Base-by-base conservation (phyloP, 805 yeast genomes). In the Hanseniaspora vineae region DNA sequence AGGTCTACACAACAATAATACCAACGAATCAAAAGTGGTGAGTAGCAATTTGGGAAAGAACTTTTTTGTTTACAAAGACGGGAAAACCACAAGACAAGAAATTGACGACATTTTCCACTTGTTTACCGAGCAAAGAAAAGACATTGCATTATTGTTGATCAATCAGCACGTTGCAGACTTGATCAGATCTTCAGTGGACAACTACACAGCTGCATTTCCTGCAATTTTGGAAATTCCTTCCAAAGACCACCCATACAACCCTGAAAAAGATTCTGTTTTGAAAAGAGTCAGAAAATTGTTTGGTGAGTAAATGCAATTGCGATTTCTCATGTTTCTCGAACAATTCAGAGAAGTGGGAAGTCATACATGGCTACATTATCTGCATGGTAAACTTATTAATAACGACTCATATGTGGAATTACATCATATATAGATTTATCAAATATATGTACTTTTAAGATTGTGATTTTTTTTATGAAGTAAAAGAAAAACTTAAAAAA, bases 231-330 rank as follows among this genome's bases (percentile, higher is more conserved):
- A 92, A 68, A 92, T 92, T 52, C 98, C 98, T 29, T 87, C 97
- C 14, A 92, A 92, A 70, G 98, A 92, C 61, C 97, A 92, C 65
- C 97, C 98, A 19, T 92, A 92, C 65, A 95, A 92, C 65, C 98
- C 98, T 18, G 97, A 90, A 65, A 92, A 90, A 78, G 98, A 92
- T 66, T 83, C 95, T 18, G 88, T 92, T 39, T 74, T 92, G 66
- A 81, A 90, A 68, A 84, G 95, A 64, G 98, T 92, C 33, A 83
- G 95, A 71, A 80, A 96, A 63, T 70, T 92, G 53, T 89, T 90
- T 69, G 97, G 98, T 42, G 97, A 92, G 68, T 87, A 71, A 54
- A 32, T 29, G 20, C 35, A 19, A 31, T 39, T 29, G 4, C 9
- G 13, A 11, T 42, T 23, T 23, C 29, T 8, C 8, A 23, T 23